These are phyloP conservation scores for Ophiocordyceps camponoti-leonardi DNA, from an alignment of 2,329 filamentous ascomycete species.

Conservation along the genomic window DNA sequence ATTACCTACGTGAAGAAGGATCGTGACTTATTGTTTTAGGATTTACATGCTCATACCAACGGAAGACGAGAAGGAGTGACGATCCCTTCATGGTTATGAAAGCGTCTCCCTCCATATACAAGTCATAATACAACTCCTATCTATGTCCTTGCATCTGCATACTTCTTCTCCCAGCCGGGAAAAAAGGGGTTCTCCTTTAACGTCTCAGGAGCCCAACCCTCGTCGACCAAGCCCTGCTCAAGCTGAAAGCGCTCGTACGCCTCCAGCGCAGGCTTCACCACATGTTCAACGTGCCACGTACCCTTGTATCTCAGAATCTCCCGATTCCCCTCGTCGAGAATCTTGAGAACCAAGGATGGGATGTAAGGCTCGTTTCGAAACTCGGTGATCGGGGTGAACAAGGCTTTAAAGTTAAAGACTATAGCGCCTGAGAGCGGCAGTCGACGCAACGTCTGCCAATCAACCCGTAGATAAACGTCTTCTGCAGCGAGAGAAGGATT, in stretches of 20 bases:
- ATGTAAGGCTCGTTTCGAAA: conserved; percentile 58
- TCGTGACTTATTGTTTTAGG: too few relatives aligned
- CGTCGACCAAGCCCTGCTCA: conserved; percentile 38
- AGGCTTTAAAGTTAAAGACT: conserved; percentile 76
- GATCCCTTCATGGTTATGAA: too few relatives aligned
- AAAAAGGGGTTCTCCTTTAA: conserved; percentile 63
- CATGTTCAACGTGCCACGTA: conserved; percentile 65
- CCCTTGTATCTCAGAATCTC: conserved; percentile 63
- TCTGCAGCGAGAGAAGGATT: conserved; percentile 34
- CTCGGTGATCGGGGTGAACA: conserved; percentile 59
- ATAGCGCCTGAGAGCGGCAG: conserved; percentile 59
- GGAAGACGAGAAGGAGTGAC: too few relatives aligned
- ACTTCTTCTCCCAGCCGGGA: conserved; percentile 42
- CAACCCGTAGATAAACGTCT: conserved; percentile 55
- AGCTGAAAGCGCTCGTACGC: conserved; percentile 50
- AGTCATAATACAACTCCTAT: background rate
- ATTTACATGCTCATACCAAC: too few relatives aligned
- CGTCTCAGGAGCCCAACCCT: conserved; percentile 49
- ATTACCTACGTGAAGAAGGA: too few relatives aligned
- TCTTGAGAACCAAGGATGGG: conserved; percentile 48
- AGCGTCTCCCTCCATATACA: background rate
- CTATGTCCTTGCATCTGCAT: background rate
- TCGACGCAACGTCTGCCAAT: conserved; percentile 75
- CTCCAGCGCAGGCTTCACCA: conserved; percentile 47
- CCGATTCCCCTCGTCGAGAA: conserved; percentile 49